Base-by-base conservation (phyloP, 208 protist genomes). In the Tritrichomonas musculus region DNA sequence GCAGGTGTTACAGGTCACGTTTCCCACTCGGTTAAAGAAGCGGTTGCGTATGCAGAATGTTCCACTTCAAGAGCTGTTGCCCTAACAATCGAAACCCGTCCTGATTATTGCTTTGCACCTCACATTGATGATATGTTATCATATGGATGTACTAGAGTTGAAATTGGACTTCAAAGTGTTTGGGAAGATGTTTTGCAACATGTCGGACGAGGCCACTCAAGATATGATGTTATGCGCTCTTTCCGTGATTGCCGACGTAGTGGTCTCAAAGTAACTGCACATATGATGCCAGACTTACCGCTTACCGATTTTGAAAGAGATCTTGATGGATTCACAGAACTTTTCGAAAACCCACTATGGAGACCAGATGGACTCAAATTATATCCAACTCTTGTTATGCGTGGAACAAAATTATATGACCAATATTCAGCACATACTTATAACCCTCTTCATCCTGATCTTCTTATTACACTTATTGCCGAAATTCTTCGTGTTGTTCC, bases 261-360 rank as follows among this genome's bases (percentile, higher is more conserved):
- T 92, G 99, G 98, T 73, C 99, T 98, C 95, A 99, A 99, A 94
- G 97, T 99, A 0, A 97, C 99, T 49, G 97, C 98, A 14, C 98
- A 99, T 93, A 98, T 99, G 94, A 99, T 99, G 99, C 99, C 99
- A 9, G 98, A 99, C 96, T 95, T 99, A 44, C 98, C 98, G 49
- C 97, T 98, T 69, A 96, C 98, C 27, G 97, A 96, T 41, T 96
- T 98, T 36, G 57, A 94, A 82, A 84, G 93, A 22, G 94, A 95
- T 92, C 13, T 95, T 14, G 82, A 93, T 47, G 64, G 84, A 17
- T 95, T 95, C 60, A 47, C 97, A 82, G 97, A 99, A 93, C 97
- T 98, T 33, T 97, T 99, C 84, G 94, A 97, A 93, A 98, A 98
- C 57, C 97, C 97, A 1, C 96, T 96, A 36, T 98, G 99, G 93